These are phyloP conservation scores for Cystobasidiaceae sp. DNA, from an alignment of 1,284 basidiomycete genomes.

Conservation along the genomic window DNA sequence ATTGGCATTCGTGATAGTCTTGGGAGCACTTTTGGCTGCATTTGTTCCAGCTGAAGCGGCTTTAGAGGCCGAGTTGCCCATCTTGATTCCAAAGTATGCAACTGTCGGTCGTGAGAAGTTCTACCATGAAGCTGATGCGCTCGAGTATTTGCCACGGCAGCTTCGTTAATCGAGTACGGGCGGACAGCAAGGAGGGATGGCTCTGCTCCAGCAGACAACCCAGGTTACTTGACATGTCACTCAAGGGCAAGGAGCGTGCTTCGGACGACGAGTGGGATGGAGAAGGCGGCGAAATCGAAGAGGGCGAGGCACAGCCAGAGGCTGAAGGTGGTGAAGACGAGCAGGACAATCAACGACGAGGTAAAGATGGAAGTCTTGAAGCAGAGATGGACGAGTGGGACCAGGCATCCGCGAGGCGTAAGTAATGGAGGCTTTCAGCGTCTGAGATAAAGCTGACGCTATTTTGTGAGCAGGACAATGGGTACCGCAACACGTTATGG, in stretches of 20 bases:
- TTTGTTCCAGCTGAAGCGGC: no score
- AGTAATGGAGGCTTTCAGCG: no score
- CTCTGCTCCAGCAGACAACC: no score
- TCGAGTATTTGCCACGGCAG: no score
- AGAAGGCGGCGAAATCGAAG: constrained; percentile 6
- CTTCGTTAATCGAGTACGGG: no score
- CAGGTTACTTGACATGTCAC: no score
- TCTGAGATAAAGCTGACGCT: no score
- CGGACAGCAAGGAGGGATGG: no score
- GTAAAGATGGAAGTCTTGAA: not conserved
- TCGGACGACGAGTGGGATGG: constrained; percentile 4
- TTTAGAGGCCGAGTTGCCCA: no score
- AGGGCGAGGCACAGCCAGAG: constrained; percentile 10
- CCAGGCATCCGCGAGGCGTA: not conserved
- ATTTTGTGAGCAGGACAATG: constrained; percentile 21
- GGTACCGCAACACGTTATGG: constrained; percentile 35
- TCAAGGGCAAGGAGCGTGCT: constrained; percentile 27
- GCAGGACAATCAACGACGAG: not conserved
- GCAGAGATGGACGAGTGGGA: not conserved
- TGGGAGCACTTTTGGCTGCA: constrained; percentile 1
- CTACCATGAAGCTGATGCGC: no score
- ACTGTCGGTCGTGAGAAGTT: no score
- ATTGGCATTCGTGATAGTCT: not conserved
- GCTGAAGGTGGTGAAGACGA: not conserved
- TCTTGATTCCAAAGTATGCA: no score